phyloP scores from a whole-genome alignment of 129 eudicot species.

The Helianthus annuus region DNA sequence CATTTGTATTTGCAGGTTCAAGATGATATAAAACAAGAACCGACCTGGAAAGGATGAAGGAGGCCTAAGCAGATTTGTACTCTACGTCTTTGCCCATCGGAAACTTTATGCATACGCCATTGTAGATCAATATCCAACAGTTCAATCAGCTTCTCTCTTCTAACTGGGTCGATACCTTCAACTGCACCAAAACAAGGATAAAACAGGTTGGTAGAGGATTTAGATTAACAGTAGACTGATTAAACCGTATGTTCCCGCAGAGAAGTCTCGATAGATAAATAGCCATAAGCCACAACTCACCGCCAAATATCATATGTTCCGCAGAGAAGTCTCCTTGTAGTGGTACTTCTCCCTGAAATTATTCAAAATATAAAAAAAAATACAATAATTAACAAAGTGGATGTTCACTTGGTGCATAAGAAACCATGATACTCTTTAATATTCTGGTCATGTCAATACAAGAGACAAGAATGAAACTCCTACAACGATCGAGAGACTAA shows the following conservation, averaged over 20 bases:
- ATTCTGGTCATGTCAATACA: conserved; percentile 9
- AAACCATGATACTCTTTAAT: conserved; percentile 4
- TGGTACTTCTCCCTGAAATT: conserved; percentile 83
- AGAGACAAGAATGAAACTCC: conserved; percentile 1
- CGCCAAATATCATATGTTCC: conserved; percentile 99
- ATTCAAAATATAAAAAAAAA: background rate
- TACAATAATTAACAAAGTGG: conserved; percentile 5
- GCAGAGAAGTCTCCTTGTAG: conserved; percentile 99
- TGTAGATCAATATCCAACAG: conserved; percentile 86
- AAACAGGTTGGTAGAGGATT: background rate
- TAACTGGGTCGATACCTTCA: conserved; percentile 84
- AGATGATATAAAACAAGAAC: background rate
- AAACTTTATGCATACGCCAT: conserved; percentile 99
- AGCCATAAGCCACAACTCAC: conserved; percentile 44
- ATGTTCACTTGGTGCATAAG: conserved; percentile 10
- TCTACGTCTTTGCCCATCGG: conserved; percentile 97
- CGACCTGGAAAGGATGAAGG: conserved; percentile 93
- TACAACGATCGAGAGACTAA: background rate
- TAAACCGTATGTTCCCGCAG: background rate
- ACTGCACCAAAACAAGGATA: conserved; percentile 44
- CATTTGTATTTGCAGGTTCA: background rate
- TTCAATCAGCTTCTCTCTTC: conserved; percentile 88
- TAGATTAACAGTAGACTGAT: conserved; percentile 12
- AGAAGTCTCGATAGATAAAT: background rate
- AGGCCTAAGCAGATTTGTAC: conserved; percentile 99